Evolutionary conservation across 1,284 basidiomycete genomes (phyloP).

Genomic region (Heterobasidion occidentale): DNA sequence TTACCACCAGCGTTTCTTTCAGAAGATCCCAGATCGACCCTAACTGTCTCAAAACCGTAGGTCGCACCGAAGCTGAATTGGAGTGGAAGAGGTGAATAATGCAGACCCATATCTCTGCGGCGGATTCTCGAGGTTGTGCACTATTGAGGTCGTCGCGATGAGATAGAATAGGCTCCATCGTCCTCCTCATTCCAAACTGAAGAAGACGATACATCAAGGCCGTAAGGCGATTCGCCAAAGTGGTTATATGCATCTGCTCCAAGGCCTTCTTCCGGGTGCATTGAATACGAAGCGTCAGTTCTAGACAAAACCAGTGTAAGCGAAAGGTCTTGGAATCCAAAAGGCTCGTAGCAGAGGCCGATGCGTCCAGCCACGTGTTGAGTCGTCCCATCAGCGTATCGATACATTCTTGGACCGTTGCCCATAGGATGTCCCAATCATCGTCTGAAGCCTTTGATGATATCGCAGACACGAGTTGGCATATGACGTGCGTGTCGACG

Average conservation of each 20-base stretch:
- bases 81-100: conserved; percentile 46
- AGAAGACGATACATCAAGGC: conserved; percentile 3
- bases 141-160: conserved; percentile 31
- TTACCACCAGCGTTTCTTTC: neutral
- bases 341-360: neutral
- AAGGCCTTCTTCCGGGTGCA: neutral
- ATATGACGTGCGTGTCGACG: conserved; percentile 14
- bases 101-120: conserved; percentile 72
- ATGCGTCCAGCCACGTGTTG: conserved; percentile 10
- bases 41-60: conserved; percentile 2
- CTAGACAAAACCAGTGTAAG: conserved; percentile 11
- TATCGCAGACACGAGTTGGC: conserved; percentile 20
- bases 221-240: neutral
- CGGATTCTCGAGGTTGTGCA: conserved; percentile 23
- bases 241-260: conserved; percentile 18
- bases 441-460: conserved; percentile 7
- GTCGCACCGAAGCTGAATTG: neutral
- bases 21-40: conserved; percentile 10
- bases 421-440: neutral
- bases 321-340: conserved; percentile 5
- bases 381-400: conserved; percentile 33
- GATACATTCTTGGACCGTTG: conserved; percentile 23
- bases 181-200: conserved; percentile 39
- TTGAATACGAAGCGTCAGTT: conserved; percentile 8
- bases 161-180: conserved; percentile 33